Conservation (phyloP, 2,329 filamentous ascomycete species). For the Fusarium sp. region DNA sequence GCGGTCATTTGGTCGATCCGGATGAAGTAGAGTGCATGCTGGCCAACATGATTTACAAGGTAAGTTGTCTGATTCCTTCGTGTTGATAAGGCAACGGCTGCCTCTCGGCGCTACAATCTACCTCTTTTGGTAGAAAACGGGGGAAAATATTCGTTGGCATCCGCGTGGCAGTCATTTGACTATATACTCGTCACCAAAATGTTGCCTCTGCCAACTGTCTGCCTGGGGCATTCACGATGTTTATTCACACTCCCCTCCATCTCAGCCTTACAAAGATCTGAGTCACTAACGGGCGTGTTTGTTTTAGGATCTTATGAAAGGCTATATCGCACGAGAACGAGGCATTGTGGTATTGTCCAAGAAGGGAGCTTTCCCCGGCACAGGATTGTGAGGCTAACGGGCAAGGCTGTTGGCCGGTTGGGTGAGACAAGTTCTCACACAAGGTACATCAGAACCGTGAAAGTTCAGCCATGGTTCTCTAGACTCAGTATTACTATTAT, state of each 20-base stretch:
- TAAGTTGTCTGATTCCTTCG: conserved; percentile 57
- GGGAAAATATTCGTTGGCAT: conserved; percentile 20
- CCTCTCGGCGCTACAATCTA: conserved; percentile 3
- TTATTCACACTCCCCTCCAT: conserved; percentile 40
- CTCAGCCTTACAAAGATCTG: conserved; percentile 49
- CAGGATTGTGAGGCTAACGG: conserved; percentile 69
- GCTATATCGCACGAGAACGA: conserved; percentile 93
- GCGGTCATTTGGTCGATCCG: conserved; percentile 77
- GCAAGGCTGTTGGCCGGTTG: conserved; percentile 10
- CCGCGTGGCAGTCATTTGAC: conserved; percentile 43
- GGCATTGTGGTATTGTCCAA: conserved; percentile 95
- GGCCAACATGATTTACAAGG: conserved; percentile 99
- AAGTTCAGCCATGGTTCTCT: conserved; percentile 19
- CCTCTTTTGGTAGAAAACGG: conserved; percentile 1
- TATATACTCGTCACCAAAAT: conserved; percentile 48
- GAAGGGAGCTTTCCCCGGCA: conserved; percentile 92
- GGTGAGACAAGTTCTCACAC: conserved; percentile 19
- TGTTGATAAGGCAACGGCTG: conserved; percentile 19
- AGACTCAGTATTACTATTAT: conserved; percentile 19
- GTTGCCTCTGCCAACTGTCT: conserved; percentile 44
- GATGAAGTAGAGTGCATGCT: conserved; percentile 97
- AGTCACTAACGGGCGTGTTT: conserved; percentile 53
- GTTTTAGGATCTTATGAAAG: conserved; percentile 90
- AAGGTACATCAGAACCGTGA: conserved; percentile 28
- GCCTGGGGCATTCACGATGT: conserved; percentile 43